Base-by-base conservation (phyloP, 164 flowering plant genomes). In the Buxus sempervirens region DNA sequence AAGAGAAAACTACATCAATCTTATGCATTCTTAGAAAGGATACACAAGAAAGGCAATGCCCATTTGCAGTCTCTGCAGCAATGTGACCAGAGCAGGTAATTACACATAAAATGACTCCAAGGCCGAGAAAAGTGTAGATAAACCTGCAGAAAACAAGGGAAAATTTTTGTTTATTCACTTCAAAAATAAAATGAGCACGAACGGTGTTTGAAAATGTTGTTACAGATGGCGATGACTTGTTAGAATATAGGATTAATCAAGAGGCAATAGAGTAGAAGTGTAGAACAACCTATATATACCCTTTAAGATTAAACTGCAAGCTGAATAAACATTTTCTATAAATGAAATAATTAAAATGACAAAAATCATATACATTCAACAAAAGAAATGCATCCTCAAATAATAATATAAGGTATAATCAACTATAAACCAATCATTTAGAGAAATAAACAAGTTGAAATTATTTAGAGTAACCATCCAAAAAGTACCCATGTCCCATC, bases 61-160 rank as follows among this genome's bases (percentile, higher is more conserved):
- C 88, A 74, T 86, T 86, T 23, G 81, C 85, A 77, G 95, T 88
- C 73, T 86, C 96, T 1, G 93, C 98, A 69, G 96, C 98, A 76
- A 89, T 73, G 81, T 90, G 95, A 57, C 98, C 98, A 12, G 85
- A 82, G 82, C 90, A 86, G 57, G 96, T 84, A 55, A 89, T 78
- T 45, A 86, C 75, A 58, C 90, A 88, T 74, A 89, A 77, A 64
- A 65, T 60, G 53, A 81, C 73, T 48, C 98, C 98, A 69, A 89
- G 58, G 32, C 90, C 93, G 69, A 93, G 85, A 68, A 85, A 82
- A 57, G 86, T 68, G 70, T 85, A 90, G 55, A 89, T 86, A 72
- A 93, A 93, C 98, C 96, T 93, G 88, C 74, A 78, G 14, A 1
- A 45, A 4, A 45, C 51, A 45, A 15, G 12, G 18, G 21, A n/a